A percentile compares a stretch with the other conserved stretches of the same genome.
Conservation (phyloP, 73 alveolate genomes). For the Breviolum minutum region DNA sequence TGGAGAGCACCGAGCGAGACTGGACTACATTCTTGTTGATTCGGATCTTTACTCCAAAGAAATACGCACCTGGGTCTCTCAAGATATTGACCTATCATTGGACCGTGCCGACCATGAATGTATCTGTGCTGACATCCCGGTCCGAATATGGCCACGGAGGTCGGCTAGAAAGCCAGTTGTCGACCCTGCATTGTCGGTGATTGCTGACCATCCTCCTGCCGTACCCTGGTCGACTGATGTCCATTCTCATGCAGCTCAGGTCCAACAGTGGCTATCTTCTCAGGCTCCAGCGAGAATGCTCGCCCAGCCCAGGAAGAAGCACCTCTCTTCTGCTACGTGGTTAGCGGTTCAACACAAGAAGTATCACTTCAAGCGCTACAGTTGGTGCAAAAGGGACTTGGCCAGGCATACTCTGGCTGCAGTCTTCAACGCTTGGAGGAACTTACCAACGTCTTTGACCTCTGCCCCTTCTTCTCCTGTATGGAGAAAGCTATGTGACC, state of each 20-base stretch:
- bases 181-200: background rate
- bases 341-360: background rate
- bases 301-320: background rate
- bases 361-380: background rate
- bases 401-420: too few species aligned
- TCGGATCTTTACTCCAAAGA: background rate
- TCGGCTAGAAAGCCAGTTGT: background rate
- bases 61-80: background rate
- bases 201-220: too few species aligned
- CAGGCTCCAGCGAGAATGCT: background rate
- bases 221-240: background rate
- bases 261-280: background rate
- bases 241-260: background rate
- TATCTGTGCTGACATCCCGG: background rate
- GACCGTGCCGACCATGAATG: background rate
- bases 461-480: background rate
- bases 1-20: background rate
- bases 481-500: background rate
- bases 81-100: background rate
- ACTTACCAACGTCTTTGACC: background rate
- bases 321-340: too few species aligned
- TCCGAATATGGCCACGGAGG: background rate
- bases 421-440: background rate
- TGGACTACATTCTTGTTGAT: background rate
- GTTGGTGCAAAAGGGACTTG: too few species aligned